These are phyloP conservation scores for Elaeagnus macrophylla DNA, from an alignment of 306 rosid species.

Conservation along the genomic window DNA sequence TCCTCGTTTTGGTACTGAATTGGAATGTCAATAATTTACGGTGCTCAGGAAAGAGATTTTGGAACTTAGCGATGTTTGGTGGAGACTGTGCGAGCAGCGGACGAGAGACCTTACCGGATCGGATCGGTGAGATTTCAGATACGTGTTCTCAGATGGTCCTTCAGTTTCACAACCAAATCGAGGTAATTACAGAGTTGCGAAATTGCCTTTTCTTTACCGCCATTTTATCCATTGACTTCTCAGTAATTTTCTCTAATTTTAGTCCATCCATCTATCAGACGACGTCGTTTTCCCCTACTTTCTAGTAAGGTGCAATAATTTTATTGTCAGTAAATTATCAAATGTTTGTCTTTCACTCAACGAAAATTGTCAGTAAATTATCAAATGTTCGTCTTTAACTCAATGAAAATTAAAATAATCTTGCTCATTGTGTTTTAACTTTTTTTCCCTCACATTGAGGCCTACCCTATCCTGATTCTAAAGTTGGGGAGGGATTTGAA, in stretches of 20 bases:
- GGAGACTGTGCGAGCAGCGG: constrained; percentile 52
- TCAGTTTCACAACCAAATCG: constrained; percentile 68
- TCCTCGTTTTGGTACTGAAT: background rate
- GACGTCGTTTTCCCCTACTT: constrained; percentile 13
- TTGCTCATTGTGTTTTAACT: no score
- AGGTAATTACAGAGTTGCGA: constrained; percentile 40
- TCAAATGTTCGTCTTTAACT: no score
- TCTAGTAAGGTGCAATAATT: no score
- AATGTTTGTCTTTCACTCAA: no score
- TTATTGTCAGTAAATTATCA: no score
- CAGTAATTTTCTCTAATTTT: background rate
- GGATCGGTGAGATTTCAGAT: constrained; percentile 71
- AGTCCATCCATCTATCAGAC: constrained; percentile 7
- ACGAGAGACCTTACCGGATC: constrained; percentile 57
- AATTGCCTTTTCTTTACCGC: constrained; percentile 17
- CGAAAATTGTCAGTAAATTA: no score
- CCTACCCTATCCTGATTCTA: no score
- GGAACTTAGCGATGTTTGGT: constrained; percentile 50
- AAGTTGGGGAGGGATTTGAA: no score
- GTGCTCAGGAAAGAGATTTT: constrained; percentile 55
- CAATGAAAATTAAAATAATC: no score
- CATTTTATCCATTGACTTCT: constrained; percentile 7
- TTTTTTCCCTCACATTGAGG: no score
- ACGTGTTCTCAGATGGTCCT: constrained; percentile 92
- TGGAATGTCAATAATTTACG: background rate